phyloP scores from a whole-genome alignment of 768 basidiomycete species.

The Gymnopilus dilepis region DNA sequence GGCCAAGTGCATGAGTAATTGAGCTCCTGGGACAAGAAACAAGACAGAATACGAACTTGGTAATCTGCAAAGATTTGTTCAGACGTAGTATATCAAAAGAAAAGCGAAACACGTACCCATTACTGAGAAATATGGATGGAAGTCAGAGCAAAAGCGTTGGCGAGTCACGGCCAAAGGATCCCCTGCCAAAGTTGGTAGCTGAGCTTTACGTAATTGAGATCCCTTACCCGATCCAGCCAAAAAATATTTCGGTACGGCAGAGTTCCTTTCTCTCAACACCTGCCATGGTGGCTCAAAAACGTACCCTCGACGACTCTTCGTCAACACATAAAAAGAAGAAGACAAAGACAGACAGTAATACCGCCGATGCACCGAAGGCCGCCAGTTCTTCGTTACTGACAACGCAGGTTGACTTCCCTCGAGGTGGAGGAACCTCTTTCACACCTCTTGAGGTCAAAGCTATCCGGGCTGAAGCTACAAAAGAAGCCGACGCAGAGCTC shows the following conservation, averaged over 20 bases:
- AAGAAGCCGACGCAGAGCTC: constrained; percentile 83
- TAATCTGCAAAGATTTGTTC: constrained; percentile 52
- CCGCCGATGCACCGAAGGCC: constrained; percentile 20
- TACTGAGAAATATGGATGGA: neutral
- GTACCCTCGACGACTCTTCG: constrained; percentile 58
- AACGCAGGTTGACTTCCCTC: constrained; percentile 92
- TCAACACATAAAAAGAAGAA: constrained; percentile 64
- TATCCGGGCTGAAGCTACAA: constrained; percentile 80
- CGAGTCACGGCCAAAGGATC: neutral
- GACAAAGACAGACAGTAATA: constrained; percentile 48
- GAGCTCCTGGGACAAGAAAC: neutral
- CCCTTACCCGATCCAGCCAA: constrained; percentile 29
- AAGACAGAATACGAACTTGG: constrained; percentile 51
- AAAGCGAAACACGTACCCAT: constrained; percentile 42
- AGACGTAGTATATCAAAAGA: neutral
- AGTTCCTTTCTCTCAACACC: constrained; percentile 7
- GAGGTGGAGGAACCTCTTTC: constrained; percentile 89
- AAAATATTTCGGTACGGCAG: constrained; percentile 28
- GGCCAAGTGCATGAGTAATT: constrained; percentile 17
- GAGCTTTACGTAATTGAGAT: constrained; percentile 29
- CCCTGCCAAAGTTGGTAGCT: constrained; percentile 3
- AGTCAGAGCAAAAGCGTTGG: neutral
- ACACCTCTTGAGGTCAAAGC: constrained; percentile 91
- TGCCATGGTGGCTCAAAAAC: constrained; percentile 62
- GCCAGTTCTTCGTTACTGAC: constrained; percentile 37